A percentile compares a stretch with the other conserved stretches of the same genome.
Evolutionary conservation across 2,329 filamentous ascomycete genomes (phyloP).

Genomic region (Penicillium sp.): DNA sequence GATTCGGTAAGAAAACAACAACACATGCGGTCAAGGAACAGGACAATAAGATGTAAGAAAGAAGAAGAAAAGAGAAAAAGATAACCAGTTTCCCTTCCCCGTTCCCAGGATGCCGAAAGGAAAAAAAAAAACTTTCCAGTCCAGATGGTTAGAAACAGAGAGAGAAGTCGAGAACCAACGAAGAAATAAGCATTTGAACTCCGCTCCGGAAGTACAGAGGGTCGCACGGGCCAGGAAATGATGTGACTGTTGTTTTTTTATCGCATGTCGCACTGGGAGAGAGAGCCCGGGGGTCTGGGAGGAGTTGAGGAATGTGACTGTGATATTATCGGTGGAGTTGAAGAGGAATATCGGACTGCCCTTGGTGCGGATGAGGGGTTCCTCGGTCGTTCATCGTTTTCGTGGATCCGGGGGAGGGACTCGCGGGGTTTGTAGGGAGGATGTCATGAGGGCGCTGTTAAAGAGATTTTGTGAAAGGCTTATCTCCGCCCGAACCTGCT

Average conservation of each 20-base stretch:
- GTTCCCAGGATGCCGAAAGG: conserved; percentile 24
- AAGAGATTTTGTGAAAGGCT: conserved; percentile 39
- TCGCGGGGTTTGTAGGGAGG: conserved; percentile 23
- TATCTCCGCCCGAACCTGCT: conserved; percentile 97
- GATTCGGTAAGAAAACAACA: conserved; percentile 14
- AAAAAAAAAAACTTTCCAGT: conserved; percentile 21
- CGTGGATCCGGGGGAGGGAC: conserved; percentile 22
- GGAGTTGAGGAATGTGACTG: conserved; percentile 9
- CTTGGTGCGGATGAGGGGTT: conserved; percentile 19
- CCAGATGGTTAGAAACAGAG: conserved; percentile 26
- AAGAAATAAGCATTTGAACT: conserved; percentile 13
- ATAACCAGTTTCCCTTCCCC: conserved; percentile 20
- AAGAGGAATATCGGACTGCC: conserved; percentile 18
- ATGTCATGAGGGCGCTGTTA: conserved; percentile 31
- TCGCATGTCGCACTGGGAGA: conserved; percentile 22
- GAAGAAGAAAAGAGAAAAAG: conserved; percentile 21
- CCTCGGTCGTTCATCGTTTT: conserved; percentile 30
- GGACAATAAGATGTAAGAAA: conserved; percentile 20
- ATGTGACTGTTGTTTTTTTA: conserved; percentile 15
- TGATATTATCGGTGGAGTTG: conserved; percentile 18
- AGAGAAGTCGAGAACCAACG: conserved; percentile 13
- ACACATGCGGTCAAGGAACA: conserved; percentile 22
- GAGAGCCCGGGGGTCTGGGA: conserved; percentile 9
- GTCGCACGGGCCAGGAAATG: conserved; percentile 21
- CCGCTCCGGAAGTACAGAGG: conserved; percentile 21